Base-by-base conservation (phyloP, 441 rosid genomes). In the Bocquillonia castaneifolia region DNA sequence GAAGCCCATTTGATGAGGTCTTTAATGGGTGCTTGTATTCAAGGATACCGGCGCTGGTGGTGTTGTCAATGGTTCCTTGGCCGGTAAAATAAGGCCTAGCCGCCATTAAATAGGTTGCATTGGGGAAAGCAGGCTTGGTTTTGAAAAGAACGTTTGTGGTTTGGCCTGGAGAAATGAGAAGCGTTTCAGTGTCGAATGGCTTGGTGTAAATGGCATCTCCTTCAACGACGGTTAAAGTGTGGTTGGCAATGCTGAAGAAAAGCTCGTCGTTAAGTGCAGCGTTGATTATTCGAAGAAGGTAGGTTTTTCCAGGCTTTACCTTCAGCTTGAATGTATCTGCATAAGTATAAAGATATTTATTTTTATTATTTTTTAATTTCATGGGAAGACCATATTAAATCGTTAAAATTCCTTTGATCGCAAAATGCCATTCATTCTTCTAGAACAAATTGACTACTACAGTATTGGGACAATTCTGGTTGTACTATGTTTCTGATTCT, bases 231-330 rank as follows among this genome's bases (percentile, higher is more conserved):
- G 88, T 85, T 25, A 89, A 62, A 9, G 78, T 78, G 65, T 89
- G 94, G 70, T 86, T 87, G 25, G 93, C 96, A n/a, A 91, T 86
- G 74, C 84, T 77, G 77, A 89, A 87, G 83, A 86, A 91, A 67
- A 88, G 86, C 68, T 91, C 95, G 42, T 85, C 92, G 72, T 91
- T 81, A 69, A 86, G 88, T 39, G 88, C 91, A 65, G 85, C 77
- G 66, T 84, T 86, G 84, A 86, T 81, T 56, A 84, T 6, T 3
- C 91, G 74, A 18, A 84, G 84, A 28, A 86, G 76, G 66, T 86
- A 86, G 13, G 87, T 84, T 56, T 84, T 84, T 12, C 85, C 88
- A 6, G 85, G 80, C 80, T 79, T 78, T 50, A 86, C 88, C 71
- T 68, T 81, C 64, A 81, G 77, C 74, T 67, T 76, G 72, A 63